Evolutionary conservation across 768 basidiomycete species (phyloP).

Genomic region (Kwoniella botswanensis): DNA sequence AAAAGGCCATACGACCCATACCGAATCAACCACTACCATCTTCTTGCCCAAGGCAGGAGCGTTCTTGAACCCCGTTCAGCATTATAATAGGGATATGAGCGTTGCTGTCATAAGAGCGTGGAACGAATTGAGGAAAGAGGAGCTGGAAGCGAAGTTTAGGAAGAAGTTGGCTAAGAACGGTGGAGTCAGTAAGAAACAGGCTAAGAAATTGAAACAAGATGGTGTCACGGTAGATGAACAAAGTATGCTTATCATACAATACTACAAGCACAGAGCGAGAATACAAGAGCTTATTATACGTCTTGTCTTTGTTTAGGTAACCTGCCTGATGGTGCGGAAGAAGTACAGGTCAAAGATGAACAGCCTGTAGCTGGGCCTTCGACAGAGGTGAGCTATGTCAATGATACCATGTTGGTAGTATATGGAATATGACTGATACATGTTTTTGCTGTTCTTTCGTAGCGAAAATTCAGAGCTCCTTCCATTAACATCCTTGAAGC

Average conservation of each 20-base stretch:
- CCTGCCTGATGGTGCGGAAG: not conserved
- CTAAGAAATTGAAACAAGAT: conserved; percentile 55
- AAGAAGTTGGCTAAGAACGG: conserved; percentile 68
- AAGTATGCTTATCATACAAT: not conserved
- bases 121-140: conserved; percentile 68
- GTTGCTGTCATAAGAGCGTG: conserved; percentile 88
- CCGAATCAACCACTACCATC: conserved; percentile 62
- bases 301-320: not conserved
- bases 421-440: not conserved
- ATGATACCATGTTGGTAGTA: not conserved
- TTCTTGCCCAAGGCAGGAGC: conserved; percentile 75
- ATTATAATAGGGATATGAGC: conserved; percentile 94
- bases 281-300: not conserved
- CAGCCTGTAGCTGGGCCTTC: conserved; percentile 41
- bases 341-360: conserved; percentile 1
- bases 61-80: conserved; percentile 95
- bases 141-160: conserved; percentile 37
- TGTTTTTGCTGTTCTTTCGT: not conserved
- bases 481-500: conserved; percentile 86
- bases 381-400: conserved; percentile 31
- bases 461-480: conserved; percentile 54
- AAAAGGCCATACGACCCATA: conserved; percentile 51
- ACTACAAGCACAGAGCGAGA: not conserved
- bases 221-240: conserved; percentile 46
- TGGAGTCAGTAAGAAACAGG: conserved; percentile 27